Evolutionary conservation across 2,329 filamentous ascomycete genomes (phyloP), one percentile per base, ranked within the genome.

Genomic region (Torrubiellomyces zombiae): DNA sequence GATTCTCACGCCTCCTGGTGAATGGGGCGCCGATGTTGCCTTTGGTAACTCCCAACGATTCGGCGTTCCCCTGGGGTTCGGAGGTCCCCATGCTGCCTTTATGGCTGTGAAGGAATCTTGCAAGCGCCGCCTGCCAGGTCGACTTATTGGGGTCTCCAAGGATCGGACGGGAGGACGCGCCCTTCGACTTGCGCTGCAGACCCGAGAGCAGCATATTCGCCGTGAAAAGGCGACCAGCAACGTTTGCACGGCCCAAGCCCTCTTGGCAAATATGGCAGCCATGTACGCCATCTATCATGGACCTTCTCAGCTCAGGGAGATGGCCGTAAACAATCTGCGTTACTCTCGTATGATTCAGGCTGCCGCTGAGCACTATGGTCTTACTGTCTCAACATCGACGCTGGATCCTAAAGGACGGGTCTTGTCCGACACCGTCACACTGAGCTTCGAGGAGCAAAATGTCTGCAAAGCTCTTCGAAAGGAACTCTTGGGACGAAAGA

Each of bases 191-290:
- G 79, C 86, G 11, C 58, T 94, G 26, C 86, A 95, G 55, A 94
- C 86, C 7, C 67, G 86, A 39, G 86, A 95, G 55, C 86, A 95
- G 57, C 86, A 95, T 49, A 94, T 95, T 47, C 70, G 86, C 36
- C 70, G 86, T 43, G 86, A 95, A 50, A 94, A 94, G 64, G 86
- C 86, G 2, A 95, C 86, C 2, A 93, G 83, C 59, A 95, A 95
- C 45, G 85, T 94, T 31, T 95, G 86, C 58, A 95, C 86, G 2
- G 85, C 86, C 2, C 86, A 95, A 53, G 86, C 86, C 7, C 58
- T 95, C 14, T 61, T 94, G 25, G 86, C 86, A 18, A 95, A 95
- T 51, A 94, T 94, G 81, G 86, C 73, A 38, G 82, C 85, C 27
- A 76, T 94, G 57, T 95, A 93, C 45, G 85, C 83, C 26, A 64